Conservation (phyloP, 495 filamentous ascomycete genomes). For the Penicillium arizonense region DNA sequence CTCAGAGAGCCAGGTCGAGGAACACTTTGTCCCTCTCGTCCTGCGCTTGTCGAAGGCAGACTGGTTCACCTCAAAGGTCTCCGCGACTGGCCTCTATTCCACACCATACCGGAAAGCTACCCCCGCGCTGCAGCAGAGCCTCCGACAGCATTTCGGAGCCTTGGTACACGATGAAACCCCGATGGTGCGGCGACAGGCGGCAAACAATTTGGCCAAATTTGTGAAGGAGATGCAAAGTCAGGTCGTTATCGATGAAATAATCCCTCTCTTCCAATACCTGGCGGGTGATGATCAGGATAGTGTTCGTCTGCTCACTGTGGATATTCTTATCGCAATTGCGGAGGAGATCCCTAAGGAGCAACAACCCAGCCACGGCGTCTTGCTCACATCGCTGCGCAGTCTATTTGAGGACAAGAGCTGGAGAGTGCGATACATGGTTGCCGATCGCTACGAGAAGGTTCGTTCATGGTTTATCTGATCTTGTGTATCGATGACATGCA, state of each 20-base stretch:
- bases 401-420: constrained; percentile 99
- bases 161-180: constrained; percentile 98
- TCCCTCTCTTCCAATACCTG: constrained; percentile 96
- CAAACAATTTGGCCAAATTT: constrained; percentile 95
- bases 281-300: constrained; percentile 96
- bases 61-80: constrained; percentile 99
- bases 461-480: not conserved
- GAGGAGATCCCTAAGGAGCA: constrained; percentile 98
- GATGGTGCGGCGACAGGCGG: constrained; percentile 95
- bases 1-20: constrained; percentile 87
- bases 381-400: constrained; percentile 84
- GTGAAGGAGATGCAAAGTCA: constrained; percentile 90
- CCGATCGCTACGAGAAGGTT: constrained; percentile 97
- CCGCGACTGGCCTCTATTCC: constrained; percentile 91
- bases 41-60: constrained; percentile 97
- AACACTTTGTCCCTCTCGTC: constrained; percentile 91
- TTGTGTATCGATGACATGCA: not conserved
- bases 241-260: constrained; percentile 96
- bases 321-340: constrained; percentile 93
- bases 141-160: constrained; percentile 85
- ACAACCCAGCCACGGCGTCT: constrained; percentile 89
- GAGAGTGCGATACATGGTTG: constrained; percentile 98
- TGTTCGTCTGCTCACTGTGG: constrained; percentile 91
- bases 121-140: constrained; percentile 76
- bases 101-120: constrained; percentile 88